A percentile compares a stretch with the other conserved stretches of the same genome.
These are phyloP conservation scores for Inonotus hispidus DNA, from an alignment of 1,284 basidiomycete species.

Conservation along the genomic window DNA sequence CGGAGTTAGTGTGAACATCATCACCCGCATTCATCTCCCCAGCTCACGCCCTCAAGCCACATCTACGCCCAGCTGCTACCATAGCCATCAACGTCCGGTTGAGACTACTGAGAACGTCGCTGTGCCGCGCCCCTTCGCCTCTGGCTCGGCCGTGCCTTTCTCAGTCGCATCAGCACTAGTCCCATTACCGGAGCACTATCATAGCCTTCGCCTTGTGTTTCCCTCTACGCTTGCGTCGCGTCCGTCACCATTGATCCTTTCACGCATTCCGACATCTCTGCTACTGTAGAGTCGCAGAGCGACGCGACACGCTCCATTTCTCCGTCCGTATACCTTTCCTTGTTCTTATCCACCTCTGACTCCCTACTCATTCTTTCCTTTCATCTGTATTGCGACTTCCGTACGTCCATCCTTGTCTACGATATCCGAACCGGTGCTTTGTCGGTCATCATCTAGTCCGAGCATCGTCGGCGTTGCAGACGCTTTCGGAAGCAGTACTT, in stretches of 20 bases:
- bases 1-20: neutral
- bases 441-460: neutral
- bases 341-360: neutral
- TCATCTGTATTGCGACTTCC: neutral
- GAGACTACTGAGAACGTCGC: neutral
- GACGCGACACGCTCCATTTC: constrained; percentile 7
- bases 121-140: neutral
- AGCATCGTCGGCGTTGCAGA: constrained; percentile 1
- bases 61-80: neutral
- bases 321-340: neutral
- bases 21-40: neutral
- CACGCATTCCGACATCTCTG: constrained; percentile 16
- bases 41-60: neutral
- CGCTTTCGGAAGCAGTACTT: neutral
- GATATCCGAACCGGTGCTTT: neutral
- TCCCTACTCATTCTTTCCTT: neutral
- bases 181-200: neutral
- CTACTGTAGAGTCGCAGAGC: constrained; percentile 19
- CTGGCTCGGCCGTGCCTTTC: neutral
- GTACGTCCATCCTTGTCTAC: neutral
- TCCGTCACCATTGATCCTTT: constrained; percentile 19
- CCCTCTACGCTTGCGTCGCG: neutral
- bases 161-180: neutral
- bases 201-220: neutral
- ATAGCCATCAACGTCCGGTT: neutral